Evolutionary conservation across 2,329 filamentous ascomycete genomes (phyloP), one percentile per base, ranked within the genome.

Genomic region (Neonectria faginata): DNA sequence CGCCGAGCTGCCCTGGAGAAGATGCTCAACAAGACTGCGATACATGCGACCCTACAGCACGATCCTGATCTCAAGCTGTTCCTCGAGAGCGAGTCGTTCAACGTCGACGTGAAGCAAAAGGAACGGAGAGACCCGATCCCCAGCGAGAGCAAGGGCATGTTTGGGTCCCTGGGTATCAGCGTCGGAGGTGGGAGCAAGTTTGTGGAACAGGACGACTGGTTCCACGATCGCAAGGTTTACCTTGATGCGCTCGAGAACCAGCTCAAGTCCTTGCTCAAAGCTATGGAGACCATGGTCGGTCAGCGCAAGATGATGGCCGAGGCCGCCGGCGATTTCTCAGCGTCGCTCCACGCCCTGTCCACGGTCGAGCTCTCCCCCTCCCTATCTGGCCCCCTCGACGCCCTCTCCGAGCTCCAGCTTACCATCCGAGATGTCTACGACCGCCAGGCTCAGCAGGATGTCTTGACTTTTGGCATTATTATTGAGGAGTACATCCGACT

Each of bases 201-300:
- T 80, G 89, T 99, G 42, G 96, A 99, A 80, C 96, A 98, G 76
- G 96, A 99, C 77, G 96, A 99, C 81, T 99, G 95, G 96, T 99
- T 99, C 81, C 95, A 99, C 73, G 96, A 99, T 71, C 93, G 96
- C 66, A 93, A 91, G 74, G 88, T 98, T 60, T 99, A 99, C 76
- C 87, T 99, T 11, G 96, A 99, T 77, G 94, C 94, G 5, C 86
- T 98, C 41, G 94, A 98, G 76, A 94, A 89, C 72, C 95, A 98
- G 78, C 86, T 97, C 65, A 97, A 94, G 78, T 91, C 92, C 10
- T 84, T 98, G 16, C 86, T 97, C 73, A 98, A 97, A 80, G 92
- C 94, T 18, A 97, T 97, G 81, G 96, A 99, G 75, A 92, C 89
- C 6, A 97, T 99, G 77, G 92, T 99, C 2, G 86, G 86, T 39